Evolutionary conservation across 176 grass and related monocot species (phyloP).

Genomic region (Oryza nivara): DNA sequence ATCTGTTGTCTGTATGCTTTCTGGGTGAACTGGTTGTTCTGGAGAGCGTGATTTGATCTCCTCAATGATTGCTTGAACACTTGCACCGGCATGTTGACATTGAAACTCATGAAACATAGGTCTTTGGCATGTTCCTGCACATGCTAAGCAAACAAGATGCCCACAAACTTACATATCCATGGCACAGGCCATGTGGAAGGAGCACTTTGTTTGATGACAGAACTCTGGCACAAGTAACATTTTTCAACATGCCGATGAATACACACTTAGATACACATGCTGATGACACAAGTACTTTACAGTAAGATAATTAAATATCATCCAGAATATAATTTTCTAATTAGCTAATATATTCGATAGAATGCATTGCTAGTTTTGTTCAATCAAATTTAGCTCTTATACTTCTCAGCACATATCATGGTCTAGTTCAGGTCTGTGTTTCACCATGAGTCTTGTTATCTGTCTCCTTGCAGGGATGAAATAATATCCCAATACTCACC

Average conservation of each 20-base stretch:
- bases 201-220: constrained; percentile 28
- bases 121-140: constrained; percentile 8
- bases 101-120: constrained; percentile 4
- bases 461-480: constrained; percentile 73
- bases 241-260: not conserved
- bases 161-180: constrained; percentile 8
- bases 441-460: not conserved
- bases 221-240: not conserved
- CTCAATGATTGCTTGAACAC: constrained; percentile 6
- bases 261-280: not conserved
- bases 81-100: constrained; percentile 29
- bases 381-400: not conserved
- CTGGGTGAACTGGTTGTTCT: not conserved
- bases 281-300: not conserved
- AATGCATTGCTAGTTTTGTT: not conserved
- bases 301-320: not conserved
- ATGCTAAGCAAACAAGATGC: constrained; percentile 33
- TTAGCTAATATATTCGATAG: constrained; percentile 10
- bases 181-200: constrained; percentile 13
- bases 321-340: not conserved
- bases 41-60: constrained; percentile 1
- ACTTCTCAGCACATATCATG: constrained; percentile 6
- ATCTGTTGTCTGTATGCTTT: not conserved
- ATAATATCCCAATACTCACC: constrained; percentile 85
- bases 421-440: not conserved